Evolutionary conservation across 306 rosid species (phyloP).

Genomic region (Vigna reflexopilosa): DNA sequence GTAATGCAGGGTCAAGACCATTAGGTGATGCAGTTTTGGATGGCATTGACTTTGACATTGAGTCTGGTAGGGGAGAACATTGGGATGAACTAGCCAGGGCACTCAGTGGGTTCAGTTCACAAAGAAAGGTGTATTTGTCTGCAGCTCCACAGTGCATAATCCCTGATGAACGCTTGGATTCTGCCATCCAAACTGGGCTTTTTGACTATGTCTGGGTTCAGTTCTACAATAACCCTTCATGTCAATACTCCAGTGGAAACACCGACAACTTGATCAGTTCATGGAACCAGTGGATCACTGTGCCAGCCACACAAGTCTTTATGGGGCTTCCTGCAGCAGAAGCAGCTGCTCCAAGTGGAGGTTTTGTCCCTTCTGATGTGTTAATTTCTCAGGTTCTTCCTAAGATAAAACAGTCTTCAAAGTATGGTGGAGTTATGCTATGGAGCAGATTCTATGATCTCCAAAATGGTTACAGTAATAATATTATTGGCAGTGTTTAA

Average conservation of each 20-base stretch:
- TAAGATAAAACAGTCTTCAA: constrained; percentile 2
- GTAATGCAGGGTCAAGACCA: background rate
- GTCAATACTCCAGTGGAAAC: constrained; percentile 49
- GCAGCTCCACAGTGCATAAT: constrained; percentile 66
- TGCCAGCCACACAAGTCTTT: constrained; percentile 47
- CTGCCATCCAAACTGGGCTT: constrained; percentile 52
- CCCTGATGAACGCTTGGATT: constrained; percentile 48
- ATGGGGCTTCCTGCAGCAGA: constrained; percentile 65
- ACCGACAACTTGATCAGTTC: constrained; percentile 29
- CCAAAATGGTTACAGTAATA: constrained; percentile 3
- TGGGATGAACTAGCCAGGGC: constrained; percentile 55
- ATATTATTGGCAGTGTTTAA: background rate
- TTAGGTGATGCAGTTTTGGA: constrained; percentile 27
- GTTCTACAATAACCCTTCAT: constrained; percentile 65
- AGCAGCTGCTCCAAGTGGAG: constrained; percentile 51
- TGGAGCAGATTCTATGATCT: constrained; percentile 34
- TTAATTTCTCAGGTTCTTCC: constrained; percentile 36
- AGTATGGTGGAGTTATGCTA: constrained; percentile 43
- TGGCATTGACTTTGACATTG: constrained; percentile 71
- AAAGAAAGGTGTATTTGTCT: constrained; percentile 39
- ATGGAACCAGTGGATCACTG: constrained; percentile 58
- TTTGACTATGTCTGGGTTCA: constrained; percentile 70
- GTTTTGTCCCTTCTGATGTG: constrained; percentile 29
- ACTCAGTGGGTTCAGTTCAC: constrained; percentile 18
- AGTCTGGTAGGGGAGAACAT: constrained; percentile 28